Conservation (phyloP, 345 rosid species). For the Hirschfeldia incana region DNA sequence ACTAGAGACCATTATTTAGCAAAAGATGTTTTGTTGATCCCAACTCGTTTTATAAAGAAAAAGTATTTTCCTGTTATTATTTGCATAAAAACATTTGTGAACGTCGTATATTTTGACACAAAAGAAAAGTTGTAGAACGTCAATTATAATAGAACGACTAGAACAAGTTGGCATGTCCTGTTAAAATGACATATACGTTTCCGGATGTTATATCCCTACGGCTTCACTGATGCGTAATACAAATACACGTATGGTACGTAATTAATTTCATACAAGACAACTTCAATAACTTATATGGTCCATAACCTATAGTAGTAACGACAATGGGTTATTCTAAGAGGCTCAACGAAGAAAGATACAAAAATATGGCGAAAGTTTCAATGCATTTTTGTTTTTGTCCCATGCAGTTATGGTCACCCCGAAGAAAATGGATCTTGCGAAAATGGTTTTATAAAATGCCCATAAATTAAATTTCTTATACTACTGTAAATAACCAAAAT, state of each 20-base stretch:
- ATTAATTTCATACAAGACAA: conserved; percentile 9
- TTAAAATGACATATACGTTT: neutral
- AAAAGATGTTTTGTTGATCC: neutral
- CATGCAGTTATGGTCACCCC: neutral
- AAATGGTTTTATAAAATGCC: neutral
- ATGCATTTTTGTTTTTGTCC: conserved; percentile 11
- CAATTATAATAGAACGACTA: neutral
- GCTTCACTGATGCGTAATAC: neutral
- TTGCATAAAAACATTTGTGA: too few species aligned
- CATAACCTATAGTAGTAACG: neutral
- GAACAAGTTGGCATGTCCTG: conserved; percentile 6
- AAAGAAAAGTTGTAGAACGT: neutral
- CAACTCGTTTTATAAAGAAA: neutral
- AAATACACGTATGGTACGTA: conserved; percentile 14
- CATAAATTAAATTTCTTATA: neutral
- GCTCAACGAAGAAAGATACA: conserved; percentile 2
- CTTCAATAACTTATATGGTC: neutral
- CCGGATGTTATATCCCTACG: conserved; percentile 8
- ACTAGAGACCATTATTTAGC: neutral
- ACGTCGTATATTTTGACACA: too few species aligned
- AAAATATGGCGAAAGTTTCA: neutral
- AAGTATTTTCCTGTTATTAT: neutral
- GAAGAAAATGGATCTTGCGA: neutral
- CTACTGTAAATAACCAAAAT: neutral
- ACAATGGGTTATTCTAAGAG: conserved; percentile 20